Percentiles rank a stretch among this genome's conserved stretches.
phyloP scores from a whole-genome alignment of 148 eudicot genomes.

The Dianthus caryophyllus region DNA sequence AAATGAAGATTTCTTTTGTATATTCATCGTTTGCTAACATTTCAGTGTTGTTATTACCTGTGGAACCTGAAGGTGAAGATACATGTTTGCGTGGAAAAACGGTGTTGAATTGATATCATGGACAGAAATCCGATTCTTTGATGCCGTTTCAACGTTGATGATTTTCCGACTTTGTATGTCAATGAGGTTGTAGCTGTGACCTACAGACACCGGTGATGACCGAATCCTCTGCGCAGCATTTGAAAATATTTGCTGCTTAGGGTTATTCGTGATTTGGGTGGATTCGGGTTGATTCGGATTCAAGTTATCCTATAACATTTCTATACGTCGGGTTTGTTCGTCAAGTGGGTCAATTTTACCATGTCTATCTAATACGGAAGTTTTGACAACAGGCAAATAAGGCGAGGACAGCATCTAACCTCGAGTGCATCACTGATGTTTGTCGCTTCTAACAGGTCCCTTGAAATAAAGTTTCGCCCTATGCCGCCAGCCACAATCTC shows the following conservation, averaged over 20 bases:
- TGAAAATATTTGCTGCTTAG: neutral
- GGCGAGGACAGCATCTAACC: conserved; percentile 27
- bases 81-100: conserved; percentile 91
- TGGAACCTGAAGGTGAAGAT: conserved; percentile 73
- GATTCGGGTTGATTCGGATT: no score
- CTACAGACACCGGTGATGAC: conserved; percentile 62
- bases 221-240: conserved; percentile 55
- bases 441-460: conserved; percentile 78
- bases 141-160: conserved; percentile 80
- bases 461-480: conserved; percentile 74
- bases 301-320: no score
- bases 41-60: conserved; percentile 37
- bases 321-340: no score
- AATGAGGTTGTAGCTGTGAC: conserved; percentile 88
- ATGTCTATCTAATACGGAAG: no score
- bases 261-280: no score
- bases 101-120: conserved; percentile 41
- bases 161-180: conserved; percentile 51
- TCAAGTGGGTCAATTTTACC: no score
- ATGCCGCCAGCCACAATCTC: conserved; percentile 71
- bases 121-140: conserved; percentile 55
- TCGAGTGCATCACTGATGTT: conserved; percentile 58
- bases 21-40: neutral
- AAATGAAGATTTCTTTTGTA: conserved; percentile 8
- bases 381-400: no score